Percentiles rank a stretch among this genome's conserved stretches.
Conservation (phyloP, 2,329 filamentous ascomycete genomes). For the Aspergillus intermedius region DNA sequence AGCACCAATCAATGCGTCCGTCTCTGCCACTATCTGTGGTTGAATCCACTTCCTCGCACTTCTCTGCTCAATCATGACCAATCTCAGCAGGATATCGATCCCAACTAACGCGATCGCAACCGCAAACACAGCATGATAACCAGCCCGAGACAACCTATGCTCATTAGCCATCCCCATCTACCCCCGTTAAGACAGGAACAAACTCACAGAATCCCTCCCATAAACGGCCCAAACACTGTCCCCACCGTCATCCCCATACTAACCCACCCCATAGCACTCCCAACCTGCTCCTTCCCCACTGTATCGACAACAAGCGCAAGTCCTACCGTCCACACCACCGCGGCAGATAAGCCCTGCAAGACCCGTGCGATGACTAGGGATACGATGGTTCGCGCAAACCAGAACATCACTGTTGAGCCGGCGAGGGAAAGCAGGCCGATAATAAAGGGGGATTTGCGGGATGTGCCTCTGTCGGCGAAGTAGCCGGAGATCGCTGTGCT, state of each 20-base stretch:
- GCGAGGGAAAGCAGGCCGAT: slow-evolving; percentile 48
- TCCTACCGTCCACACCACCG: slow-evolving; percentile 56
- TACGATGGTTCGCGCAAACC: slow-evolving; percentile 42
- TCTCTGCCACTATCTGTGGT: slow-evolving; percentile 3
- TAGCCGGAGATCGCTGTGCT: slow-evolving; percentile 22
- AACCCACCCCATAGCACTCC: slow-evolving; percentile 52
- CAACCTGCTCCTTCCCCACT: slow-evolving; percentile 51
- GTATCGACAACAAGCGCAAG: slow-evolving; percentile 55
- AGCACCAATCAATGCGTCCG: slow-evolving; percentile 4
- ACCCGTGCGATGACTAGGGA: slow-evolving; percentile 47
- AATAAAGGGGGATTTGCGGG: slow-evolving; percentile 52
- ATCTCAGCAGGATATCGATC: slow-evolving; percentile 55
- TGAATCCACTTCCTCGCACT: slow-evolving; percentile 10
- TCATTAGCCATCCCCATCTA: neutral
- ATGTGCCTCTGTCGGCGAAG: slow-evolving; percentile 48
- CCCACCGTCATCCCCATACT: slow-evolving; percentile 52
- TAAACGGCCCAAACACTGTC: slow-evolving; percentile 49
- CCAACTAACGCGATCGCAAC: slow-evolving; percentile 43
- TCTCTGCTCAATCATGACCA: slow-evolving; percentile 50
- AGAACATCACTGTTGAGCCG: slow-evolving; percentile 50
- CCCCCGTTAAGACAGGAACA: neutral
- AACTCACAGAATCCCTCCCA: slow-evolving; percentile 53
- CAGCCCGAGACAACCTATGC: slow-evolving; percentile 17
- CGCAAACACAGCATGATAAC: slow-evolving; percentile 26
- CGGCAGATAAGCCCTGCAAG: slow-evolving; percentile 52